A percentile compares a stretch with the other conserved stretches of the same genome.
phyloP scores from a whole-genome alignment of 306 rosid species.

The Vigna radiata region DNA sequence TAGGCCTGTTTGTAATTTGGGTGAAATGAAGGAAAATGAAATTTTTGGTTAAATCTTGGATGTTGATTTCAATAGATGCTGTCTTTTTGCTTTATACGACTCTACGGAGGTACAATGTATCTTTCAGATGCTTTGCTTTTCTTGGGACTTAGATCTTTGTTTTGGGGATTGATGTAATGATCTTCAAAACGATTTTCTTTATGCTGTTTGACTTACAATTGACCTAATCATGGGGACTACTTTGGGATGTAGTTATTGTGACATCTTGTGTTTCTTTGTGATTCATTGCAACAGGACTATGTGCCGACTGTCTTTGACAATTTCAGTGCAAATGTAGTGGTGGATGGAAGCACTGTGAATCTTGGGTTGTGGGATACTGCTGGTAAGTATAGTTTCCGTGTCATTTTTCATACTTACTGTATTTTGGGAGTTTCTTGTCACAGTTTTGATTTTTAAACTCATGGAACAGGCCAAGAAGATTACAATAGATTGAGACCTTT shows the following conservation, averaged over 20 bases:
- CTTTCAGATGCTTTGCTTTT: conserved; percentile 30
- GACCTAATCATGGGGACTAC: conserved; percentile 22
- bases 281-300: conserved; percentile 71
- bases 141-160: conserved; percentile 24
- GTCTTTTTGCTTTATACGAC: not conserved
- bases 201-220: conserved; percentile 32
- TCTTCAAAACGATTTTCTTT: conserved; percentile 20
- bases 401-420: conserved; percentile 3
- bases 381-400: conserved; percentile 54
- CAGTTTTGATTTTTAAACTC: conserved; percentile 50
- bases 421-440: conserved; percentile 10
- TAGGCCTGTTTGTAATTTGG: conserved; percentile 32
- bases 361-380: conserved; percentile 99
- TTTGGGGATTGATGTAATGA: conserved; percentile 24
- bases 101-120: not conserved
- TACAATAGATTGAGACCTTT: conserved; percentile 95
- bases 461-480: conserved; percentile 94
- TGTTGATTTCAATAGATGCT: conserved; percentile 30
- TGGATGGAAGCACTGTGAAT: conserved; percentile 97
- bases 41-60: conserved; percentile 40
- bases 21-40: conserved; percentile 36
- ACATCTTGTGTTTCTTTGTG: conserved; percentile 46
- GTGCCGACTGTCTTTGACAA: conserved; percentile 98
- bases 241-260: conserved; percentile 37
- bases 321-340: conserved; percentile 98